A percentile compares a stretch with the other conserved stretches of the same genome.
These are phyloP conservation scores for Lanmaoa pseudosensibilis DNA, from an alignment of 768 basidiomycete genomes.

Conservation along the genomic window DNA sequence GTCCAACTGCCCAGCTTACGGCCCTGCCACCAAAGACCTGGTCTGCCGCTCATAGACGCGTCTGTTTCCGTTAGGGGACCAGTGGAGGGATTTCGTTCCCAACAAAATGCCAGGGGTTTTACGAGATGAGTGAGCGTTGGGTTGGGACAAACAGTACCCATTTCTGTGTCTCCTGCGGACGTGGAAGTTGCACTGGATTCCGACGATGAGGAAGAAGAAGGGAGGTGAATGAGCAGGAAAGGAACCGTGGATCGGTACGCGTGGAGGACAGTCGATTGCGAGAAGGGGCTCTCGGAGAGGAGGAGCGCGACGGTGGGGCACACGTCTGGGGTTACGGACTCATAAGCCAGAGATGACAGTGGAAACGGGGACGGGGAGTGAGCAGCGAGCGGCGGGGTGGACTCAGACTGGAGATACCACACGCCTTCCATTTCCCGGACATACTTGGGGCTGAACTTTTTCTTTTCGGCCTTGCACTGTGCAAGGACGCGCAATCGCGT, in stretches of 20 bases:
- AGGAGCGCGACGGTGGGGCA: conserved; percentile 60
- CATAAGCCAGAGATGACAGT: background rate
- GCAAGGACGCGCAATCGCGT: conserved; percentile 73
- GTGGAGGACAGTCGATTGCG: conserved; percentile 62
- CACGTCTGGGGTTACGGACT: background rate
- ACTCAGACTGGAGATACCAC: conserved; percentile 39
- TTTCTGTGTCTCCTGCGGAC: background rate
- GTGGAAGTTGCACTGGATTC: background rate
- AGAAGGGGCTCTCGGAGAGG: conserved; percentile 80
- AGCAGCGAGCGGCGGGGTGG: background rate
- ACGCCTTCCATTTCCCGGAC: conserved; percentile 94
- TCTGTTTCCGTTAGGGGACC: background rate
- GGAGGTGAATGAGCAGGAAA: conserved; percentile 77
- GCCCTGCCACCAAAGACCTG: conserved; percentile 44
- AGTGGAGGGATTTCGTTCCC: conserved; percentile 20
- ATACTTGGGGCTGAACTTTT: conserved; percentile 73
- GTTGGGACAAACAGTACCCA: conserved; percentile 23
- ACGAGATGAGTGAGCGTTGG: conserved; percentile 22
- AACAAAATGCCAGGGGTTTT: conserved; percentile 20
- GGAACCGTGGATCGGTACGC: conserved; percentile 77
- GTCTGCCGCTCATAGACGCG: conserved; percentile 24
- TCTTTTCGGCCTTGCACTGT: conserved; percentile 91
- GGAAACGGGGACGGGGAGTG: background rate
- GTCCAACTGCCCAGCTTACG: conserved; percentile 22
- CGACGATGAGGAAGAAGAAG: conserved; percentile 26